These are phyloP conservation scores for Orychophragmus violaceus DNA, from an alignment of 345 rosid species.

Conservation along the genomic window DNA sequence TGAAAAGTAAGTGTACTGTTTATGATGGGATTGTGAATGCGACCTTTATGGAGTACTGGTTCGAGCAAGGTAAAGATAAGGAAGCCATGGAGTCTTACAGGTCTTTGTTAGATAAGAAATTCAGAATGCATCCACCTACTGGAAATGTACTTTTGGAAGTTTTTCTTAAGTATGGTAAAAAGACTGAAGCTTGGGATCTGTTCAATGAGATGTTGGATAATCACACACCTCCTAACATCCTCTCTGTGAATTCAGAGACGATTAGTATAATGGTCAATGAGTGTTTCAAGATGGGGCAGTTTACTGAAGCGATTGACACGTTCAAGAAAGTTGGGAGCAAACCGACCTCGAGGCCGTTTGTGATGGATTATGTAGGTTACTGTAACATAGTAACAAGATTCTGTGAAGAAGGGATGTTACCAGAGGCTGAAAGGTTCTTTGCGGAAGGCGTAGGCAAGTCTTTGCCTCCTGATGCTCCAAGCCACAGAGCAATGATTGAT, in stretches of 20 bases:
- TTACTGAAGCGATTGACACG: slow-evolving; percentile 50
- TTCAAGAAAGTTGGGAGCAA: slow-evolving; percentile 74
- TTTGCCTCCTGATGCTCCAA: slow-evolving; percentile 66
- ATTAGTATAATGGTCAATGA: slow-evolving; percentile 82
- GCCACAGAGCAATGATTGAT: slow-evolving; percentile 70
- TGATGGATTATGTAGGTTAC: slow-evolving; percentile 79
- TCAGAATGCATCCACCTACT: slow-evolving; percentile 74
- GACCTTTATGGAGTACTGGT: slow-evolving; percentile 93
- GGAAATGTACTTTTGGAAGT: slow-evolving; percentile 81
- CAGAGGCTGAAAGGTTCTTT: slow-evolving; percentile 63
- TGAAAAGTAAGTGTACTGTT: slow-evolving; percentile 69
- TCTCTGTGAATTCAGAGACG: slow-evolving; percentile 83
- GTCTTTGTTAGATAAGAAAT: slow-evolving; percentile 70
- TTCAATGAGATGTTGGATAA: slow-evolving; percentile 82
- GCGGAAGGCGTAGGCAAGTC: slow-evolving; percentile 53
- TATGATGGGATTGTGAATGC: slow-evolving; percentile 91
- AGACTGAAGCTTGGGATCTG: slow-evolving; percentile 59
- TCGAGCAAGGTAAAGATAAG: slow-evolving; percentile 73
- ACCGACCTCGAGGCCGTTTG: slow-evolving; percentile 62
- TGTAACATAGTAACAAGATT: slow-evolving; percentile 65
- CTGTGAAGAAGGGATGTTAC: slow-evolving; percentile 72
- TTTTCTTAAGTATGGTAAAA: slow-evolving; percentile 64
- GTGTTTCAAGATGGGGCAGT: slow-evolving; percentile 70
- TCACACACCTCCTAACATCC: slow-evolving; percentile 76
- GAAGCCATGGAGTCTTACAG: slow-evolving; percentile 80